A percentile compares a stretch with the other conserved stretches of the same genome.
Evolutionary conservation across 768 basidiomycete genomes (phyloP).

Genomic region (Trametes meyenii): DNA sequence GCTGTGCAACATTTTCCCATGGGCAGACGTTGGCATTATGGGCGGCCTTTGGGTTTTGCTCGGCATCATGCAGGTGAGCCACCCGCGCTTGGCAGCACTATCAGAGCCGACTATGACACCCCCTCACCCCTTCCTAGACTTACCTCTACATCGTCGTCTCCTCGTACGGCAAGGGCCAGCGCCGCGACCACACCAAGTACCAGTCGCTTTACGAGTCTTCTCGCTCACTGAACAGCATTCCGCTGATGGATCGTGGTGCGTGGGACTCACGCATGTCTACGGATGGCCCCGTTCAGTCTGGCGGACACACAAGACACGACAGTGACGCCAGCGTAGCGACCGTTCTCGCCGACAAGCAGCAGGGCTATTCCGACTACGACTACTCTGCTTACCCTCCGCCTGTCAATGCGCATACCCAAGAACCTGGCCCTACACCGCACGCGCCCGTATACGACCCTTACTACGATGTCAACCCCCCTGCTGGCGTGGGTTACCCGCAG

Average conservation of each 20-base stretch:
- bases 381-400: slow-evolving; percentile 30
- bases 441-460: slow-evolving; percentile 30
- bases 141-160: slow-evolving; percentile 52
- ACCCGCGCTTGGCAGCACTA: slow-evolving; percentile 15
- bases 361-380: slow-evolving; percentile 31
- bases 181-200: slow-evolving; percentile 80
- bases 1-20: slow-evolving; percentile 88
- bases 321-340: slow-evolving; percentile 61
- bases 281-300: slow-evolving; percentile 36
- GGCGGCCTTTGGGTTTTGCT: slow-evolving; percentile 83
- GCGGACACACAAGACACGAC: slow-evolving; percentile 42
- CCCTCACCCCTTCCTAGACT: slow-evolving; percentile 40
- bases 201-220: slow-evolving; percentile 67
- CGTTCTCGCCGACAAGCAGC: slow-evolving; percentile 48
- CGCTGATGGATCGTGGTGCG: slow-evolving; percentile 66
- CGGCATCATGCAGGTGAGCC: slow-evolving; percentile 71
- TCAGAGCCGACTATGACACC: slow-evolving; percentile 1
- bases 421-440: slow-evolving; percentile 42
- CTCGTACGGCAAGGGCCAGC: slow-evolving; percentile 74
- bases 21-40: slow-evolving; percentile 94
- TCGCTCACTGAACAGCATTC: slow-evolving; percentile 61
- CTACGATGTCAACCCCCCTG: slow-evolving; percentile 24
- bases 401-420: slow-evolving; percentile 42
- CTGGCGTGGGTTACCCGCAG: slow-evolving; percentile 40
- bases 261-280: slow-evolving; percentile 67